phyloP scores from a whole-genome alignment of 1,284 basidiomycete genomes.

The Bjerkandera adusta region DNA sequence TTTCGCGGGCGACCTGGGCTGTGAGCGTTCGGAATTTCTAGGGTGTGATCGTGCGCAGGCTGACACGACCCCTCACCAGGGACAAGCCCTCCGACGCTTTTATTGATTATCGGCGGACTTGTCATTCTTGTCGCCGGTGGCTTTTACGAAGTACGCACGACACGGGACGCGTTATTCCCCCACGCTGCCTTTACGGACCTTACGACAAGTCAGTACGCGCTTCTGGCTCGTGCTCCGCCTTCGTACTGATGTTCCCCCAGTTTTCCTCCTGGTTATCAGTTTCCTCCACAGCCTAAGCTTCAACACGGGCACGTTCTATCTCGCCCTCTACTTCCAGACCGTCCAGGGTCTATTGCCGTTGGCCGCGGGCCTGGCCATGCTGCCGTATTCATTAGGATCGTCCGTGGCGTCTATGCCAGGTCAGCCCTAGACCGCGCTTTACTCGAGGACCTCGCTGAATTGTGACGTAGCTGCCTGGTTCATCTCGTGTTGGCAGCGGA shows the following conservation, averaged over 20 bases:
- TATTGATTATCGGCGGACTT: constrained; percentile 55
- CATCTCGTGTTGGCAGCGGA: constrained; percentile 60
- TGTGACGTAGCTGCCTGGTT: constrained; percentile 57
- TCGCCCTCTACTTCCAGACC: constrained; percentile 76
- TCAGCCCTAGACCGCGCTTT: constrained; percentile 14
- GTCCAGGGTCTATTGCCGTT: constrained; percentile 65
- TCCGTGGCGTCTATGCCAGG: constrained; percentile 75
- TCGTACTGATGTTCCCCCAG: constrained; percentile 37
- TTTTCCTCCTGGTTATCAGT: constrained; percentile 60
- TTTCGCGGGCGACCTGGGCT: constrained; percentile 63
- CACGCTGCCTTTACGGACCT: constrained; percentile 54
- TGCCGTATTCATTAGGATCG: constrained; percentile 80
- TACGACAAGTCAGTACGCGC: constrained; percentile 49
- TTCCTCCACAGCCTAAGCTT: constrained; percentile 81
- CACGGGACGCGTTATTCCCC: constrained; percentile 71
- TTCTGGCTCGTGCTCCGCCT: constrained; percentile 17
- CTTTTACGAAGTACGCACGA: constrained; percentile 63
- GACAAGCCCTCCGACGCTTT: constrained; percentile 55
- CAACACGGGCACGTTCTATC: constrained; percentile 79
- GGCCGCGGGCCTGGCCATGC: constrained; percentile 65
- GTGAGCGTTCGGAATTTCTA: constrained; percentile 46
- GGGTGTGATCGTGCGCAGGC: neutral
- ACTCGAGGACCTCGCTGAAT: neutral
- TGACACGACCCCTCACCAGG: constrained; percentile 39
- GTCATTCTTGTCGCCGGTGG: constrained; percentile 53